Percentiles rank a stretch among this genome's conserved stretches.
Conservation (phyloP, 2,329 filamentous ascomycete genomes). For the Cladobotryum mycophilum region DNA sequence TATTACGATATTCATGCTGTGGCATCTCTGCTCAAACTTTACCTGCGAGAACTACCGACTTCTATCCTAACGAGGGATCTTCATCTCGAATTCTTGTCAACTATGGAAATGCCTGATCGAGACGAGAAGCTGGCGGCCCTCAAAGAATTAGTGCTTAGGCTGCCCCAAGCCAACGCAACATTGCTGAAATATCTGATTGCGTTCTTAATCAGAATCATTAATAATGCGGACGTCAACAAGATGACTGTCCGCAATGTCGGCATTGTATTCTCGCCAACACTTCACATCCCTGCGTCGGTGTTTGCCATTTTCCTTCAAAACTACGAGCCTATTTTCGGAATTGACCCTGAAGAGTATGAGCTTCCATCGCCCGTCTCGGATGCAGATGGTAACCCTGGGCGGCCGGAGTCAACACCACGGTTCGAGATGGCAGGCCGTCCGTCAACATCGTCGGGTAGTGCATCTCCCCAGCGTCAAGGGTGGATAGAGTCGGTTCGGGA, state of each 20-base stretch:
- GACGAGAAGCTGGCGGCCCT: constrained; percentile 71
- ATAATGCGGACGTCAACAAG: constrained; percentile 85
- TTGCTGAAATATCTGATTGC: constrained; percentile 78
- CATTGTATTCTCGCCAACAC: constrained; percentile 94
- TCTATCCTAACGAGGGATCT: constrained; percentile 88
- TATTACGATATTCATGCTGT: constrained; percentile 96
- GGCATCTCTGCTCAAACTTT: constrained; percentile 87
- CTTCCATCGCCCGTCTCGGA: constrained; percentile 41
- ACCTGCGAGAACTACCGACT: constrained; percentile 83
- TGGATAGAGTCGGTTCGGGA: constrained; percentile 25
- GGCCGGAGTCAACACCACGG: constrained; percentile 24
- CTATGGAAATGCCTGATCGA: constrained; percentile 71
- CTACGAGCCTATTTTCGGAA: constrained; percentile 77
- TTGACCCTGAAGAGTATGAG: constrained; percentile 59
- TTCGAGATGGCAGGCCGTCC: constrained; percentile 38
- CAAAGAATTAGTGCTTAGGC: constrained; percentile 68
- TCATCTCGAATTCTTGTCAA: constrained; percentile 79
- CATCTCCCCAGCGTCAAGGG: constrained; percentile 47
- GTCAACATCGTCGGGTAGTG: constrained; percentile 43
- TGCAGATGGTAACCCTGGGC: constrained; percentile 27
- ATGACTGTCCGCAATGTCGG: constrained; percentile 98
- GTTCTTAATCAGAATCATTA: constrained; percentile 87
- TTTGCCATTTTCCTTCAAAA: constrained; percentile 93
- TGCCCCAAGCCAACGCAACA: constrained; percentile 75
- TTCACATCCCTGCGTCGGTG: constrained; percentile 92